Conservation (phyloP, 495 filamentous ascomycete species). For the Daldinia bambusicola region DNA sequence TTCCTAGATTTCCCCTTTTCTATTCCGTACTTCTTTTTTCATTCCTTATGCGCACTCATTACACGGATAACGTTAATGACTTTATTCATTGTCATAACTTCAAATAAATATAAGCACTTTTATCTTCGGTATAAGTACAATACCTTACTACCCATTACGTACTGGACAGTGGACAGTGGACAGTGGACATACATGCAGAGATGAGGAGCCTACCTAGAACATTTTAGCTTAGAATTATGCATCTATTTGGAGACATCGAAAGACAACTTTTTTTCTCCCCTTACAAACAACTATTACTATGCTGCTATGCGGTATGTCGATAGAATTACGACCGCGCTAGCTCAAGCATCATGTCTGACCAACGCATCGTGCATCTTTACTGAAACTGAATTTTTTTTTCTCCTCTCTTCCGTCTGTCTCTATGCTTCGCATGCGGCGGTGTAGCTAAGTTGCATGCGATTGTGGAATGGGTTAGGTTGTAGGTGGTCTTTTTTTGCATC, state of each 20-base stretch:
- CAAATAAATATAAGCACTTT: too few species aligned
- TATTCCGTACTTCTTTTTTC: background rate
- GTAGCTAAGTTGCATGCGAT: slow-evolving; percentile 29
- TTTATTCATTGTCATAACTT: too few species aligned
- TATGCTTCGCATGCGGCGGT: slow-evolving; percentile 12
- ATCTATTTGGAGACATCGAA: too few species aligned
- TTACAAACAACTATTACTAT: too few species aligned
- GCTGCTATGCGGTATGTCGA: background rate
- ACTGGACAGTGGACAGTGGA: too few species aligned
- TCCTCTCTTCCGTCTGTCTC: background rate
- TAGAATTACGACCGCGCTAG: background rate
- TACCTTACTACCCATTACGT: too few species aligned
- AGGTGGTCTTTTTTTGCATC: background rate
- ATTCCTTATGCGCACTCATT: background rate
- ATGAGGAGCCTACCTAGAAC: too few species aligned
- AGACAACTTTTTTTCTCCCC: too few species aligned
- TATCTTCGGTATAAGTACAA: too few species aligned
- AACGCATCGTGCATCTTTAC: slow-evolving; percentile 26
- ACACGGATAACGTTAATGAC: background rate
- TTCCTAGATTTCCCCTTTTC: background rate
- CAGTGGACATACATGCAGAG: too few species aligned
- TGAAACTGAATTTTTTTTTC: slow-evolving; percentile 10
- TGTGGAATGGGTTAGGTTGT: slow-evolving; percentile 10
- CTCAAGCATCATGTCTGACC: slow-evolving; percentile 18
- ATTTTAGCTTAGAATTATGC: too few species aligned